These are phyloP conservation scores for Exserohilum rostratum DNA, from an alignment of 2,329 filamentous ascomycete species.

Conservation along the genomic window DNA sequence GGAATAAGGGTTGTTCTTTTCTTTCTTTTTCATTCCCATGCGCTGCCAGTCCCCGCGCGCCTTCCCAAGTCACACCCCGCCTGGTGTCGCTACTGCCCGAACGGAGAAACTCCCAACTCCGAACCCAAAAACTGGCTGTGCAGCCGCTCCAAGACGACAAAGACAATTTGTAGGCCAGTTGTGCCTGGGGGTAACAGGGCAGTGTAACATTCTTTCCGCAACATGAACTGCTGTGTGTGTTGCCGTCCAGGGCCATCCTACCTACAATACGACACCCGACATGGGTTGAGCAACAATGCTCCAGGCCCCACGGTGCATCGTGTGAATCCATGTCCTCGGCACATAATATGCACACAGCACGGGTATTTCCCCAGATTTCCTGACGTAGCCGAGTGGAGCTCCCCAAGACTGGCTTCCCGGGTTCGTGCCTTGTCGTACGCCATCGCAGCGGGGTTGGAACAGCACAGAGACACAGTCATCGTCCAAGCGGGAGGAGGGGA, in stretches of 20 bases:
- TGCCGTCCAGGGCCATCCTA: background rate
- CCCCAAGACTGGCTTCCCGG: constrained; percentile 6
- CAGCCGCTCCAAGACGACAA: constrained; percentile 7
- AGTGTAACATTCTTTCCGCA: background rate
- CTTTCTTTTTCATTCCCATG: background rate
- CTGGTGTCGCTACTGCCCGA: constrained; percentile 12
- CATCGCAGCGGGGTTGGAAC: background rate
- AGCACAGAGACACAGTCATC: background rate
- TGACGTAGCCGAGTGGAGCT: constrained; percentile 3
- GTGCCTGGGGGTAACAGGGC: background rate
- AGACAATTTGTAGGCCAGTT: background rate
- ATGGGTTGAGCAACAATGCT: background rate
- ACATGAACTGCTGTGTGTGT: background rate
- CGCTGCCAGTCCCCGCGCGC: constrained; percentile 2
- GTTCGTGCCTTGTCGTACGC: background rate
- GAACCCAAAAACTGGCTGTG: constrained; percentile 15
- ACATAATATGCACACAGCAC: constrained; percentile 18
- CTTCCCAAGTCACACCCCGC: constrained; percentile 7
- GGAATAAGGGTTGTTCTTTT: background rate
- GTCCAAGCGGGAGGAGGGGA: background rate
- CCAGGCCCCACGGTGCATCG: background rate
- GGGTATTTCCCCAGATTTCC: constrained; percentile 14
- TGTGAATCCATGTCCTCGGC: constrained; percentile 3
- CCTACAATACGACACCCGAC: background rate
- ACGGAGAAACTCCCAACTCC: constrained; percentile 17